A percentile compares a stretch with the other conserved stretches of the same genome.
Evolutionary conservation across 2,329 filamentous ascomycete genomes (phyloP).

Genomic region (Graphiopsis chlorocephala): DNA sequence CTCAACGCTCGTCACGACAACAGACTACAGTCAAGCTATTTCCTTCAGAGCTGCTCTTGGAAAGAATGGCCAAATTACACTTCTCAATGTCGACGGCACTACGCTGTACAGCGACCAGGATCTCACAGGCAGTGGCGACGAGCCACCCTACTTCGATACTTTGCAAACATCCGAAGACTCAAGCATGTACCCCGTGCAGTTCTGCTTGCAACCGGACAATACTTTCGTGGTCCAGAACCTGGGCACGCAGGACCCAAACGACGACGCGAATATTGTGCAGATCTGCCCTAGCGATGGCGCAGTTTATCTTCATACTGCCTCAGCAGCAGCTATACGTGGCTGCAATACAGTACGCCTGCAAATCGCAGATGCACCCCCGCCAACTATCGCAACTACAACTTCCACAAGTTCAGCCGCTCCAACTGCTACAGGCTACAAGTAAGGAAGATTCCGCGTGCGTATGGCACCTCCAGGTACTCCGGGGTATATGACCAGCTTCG

Average conservation of each 20-base stretch:
- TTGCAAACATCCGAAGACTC: not conserved
- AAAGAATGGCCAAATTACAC: not conserved
- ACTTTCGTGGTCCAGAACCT: not conserved
- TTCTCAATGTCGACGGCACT: not conserved
- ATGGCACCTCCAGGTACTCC: not conserved
- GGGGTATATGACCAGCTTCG: not conserved
- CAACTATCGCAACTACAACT: not conserved
- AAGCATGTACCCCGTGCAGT: not conserved
- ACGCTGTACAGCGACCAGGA: conserved; percentile 1
- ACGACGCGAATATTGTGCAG: conserved; percentile 1
- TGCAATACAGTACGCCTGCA: not conserved
- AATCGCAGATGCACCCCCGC: not conserved
- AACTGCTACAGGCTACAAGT: not conserved
- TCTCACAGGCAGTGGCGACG: not conserved
- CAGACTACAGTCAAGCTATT: not conserved
- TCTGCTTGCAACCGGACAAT: conserved; percentile 1
- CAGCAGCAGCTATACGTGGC: not conserved
- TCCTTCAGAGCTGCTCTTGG: not conserved
- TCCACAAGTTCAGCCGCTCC: not conserved
- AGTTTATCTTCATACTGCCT: not conserved
- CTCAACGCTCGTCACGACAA: not conserved
- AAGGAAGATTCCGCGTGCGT: not conserved
- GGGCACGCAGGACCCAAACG: not conserved
- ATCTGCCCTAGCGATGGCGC: not conserved
- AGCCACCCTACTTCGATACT: not conserved